Base-by-base conservation (phyloP, 1,284 basidiomycete genomes). In the Xerocomus minutiporus region DNA sequence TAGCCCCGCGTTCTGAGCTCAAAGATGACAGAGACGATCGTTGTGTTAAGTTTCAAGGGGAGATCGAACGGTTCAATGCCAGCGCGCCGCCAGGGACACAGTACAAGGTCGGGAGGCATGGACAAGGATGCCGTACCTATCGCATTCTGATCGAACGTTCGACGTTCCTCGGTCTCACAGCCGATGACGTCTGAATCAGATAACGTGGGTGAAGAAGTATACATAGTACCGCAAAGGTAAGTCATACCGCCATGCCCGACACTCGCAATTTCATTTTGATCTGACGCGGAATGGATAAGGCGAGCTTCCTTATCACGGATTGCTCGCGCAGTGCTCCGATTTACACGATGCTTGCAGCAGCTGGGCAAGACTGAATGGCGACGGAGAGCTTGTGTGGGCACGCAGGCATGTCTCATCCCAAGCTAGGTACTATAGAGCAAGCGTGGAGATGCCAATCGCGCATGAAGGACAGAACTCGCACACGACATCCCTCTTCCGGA, bases 371-470 rank as follows among this genome's bases (percentile, higher is more conserved):
- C 66, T 85, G 5, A 73, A 85, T 41, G 82, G 82, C 2, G 87
- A 95, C 59, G 87, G 76, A 13, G 80, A 86, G 47, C 71, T 92
- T 13, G 76, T 74, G 6, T 93, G 91, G 91, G 93, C 31, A 93
- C 8, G 28, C 28, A 29, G 28, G 28, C 28, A 29, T 29, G 8
- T 8, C 8, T 9, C 29, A 12, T 12, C 11, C 91, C 0, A 64
- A 73, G 0, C 63, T 82, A 2, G 92, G 92, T 20, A 20, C 20
- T 1, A 66, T 80, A 40, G 58, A 70, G 1, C 90, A 94, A 71
- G 91, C 90, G 0, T 59, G 20, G 62, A 25, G 72, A 60, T 25
- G 82, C 82, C 2, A 74, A 81, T 32, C 59, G 58, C 0, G 76
- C 76, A 3, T 94, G 90, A 91, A 71, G 73, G 53, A 59, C 64